Base-by-base conservation (phyloP, 2,329 filamentous ascomycete genomes). In the Penicillium sp. region DNA sequence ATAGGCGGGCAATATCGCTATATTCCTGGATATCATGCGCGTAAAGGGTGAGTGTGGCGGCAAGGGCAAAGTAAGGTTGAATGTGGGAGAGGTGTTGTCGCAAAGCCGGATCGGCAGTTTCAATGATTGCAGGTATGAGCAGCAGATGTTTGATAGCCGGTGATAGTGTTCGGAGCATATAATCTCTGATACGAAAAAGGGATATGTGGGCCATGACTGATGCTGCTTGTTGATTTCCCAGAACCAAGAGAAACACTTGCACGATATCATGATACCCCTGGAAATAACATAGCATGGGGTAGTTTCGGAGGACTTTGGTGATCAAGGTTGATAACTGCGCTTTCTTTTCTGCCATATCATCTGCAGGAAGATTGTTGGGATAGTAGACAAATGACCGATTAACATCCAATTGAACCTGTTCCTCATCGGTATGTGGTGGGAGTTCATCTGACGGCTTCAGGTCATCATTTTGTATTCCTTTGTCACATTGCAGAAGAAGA, bases 251-350 rank as follows among this genome's bases (percentile, higher is more conserved):
- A 56, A 99, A 82, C 23, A 99, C 94, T 76, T 99, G 95, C 65
- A 90, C 94, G 68, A 99, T 97, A 77, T 99, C 94, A 75, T 99
- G 94, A 73, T 95, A 99, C 71, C 94, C 94, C 77, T 99, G 94
- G 74, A 99, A 99, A 77, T 99, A 99, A 78, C 87, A 91, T 33
- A 99, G 84, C 71, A 88, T 87, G 15, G 92, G 91, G 67, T 95
- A 83, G 31, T 84, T 84, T 51, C 95, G 88, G 44, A 99, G 83
- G 14, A 95, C 85, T 61, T 89, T 83, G 49, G 85, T 84, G 67
- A 99, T 97, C 49, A 99, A 81, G 59, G 85, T 78, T 7, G 87
- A 93, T 2, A 99, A 83, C 67, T 94, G 86, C 52, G 80, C 71
- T 70, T 94, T 97, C 69, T 89, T 88, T 42, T 73, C 73, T 45